Conservation (phyloP, 2,329 filamentous ascomycete species). For the Trichoderma sp. region DNA sequence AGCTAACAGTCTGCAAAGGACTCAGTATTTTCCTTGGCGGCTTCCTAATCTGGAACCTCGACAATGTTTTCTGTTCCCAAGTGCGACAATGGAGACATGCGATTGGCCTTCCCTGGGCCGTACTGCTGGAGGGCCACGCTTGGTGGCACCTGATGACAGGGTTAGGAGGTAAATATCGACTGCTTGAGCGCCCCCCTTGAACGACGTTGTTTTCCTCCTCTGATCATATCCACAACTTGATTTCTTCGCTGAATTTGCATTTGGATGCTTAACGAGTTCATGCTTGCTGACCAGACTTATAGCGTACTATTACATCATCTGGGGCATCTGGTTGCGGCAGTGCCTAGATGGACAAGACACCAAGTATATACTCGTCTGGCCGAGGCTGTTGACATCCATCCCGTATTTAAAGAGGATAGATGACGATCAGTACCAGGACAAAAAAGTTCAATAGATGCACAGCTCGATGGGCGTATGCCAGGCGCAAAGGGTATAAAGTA, state of each 20-base stretch:
- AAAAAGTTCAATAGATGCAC: background rate
- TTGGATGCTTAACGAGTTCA: conserved; percentile 3
- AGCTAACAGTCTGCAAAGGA: conserved; percentile 21
- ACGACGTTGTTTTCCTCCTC: background rate
- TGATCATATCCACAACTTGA: background rate
- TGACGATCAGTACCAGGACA: background rate
- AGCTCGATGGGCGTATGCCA: background rate
- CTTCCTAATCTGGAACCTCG: conserved; percentile 74
- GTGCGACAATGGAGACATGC: conserved; percentile 64
- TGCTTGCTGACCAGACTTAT: conserved; percentile 22
- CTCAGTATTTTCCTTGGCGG: conserved; percentile 70
- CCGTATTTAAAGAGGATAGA: conserved; percentile 41
- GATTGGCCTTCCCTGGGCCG: conserved; percentile 75
- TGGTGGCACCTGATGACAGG: conserved; percentile 80
- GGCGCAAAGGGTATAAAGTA: background rate
- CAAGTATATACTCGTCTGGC: conserved; percentile 70
- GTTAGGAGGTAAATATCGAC: conserved; percentile 32
- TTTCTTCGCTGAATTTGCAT: background rate
- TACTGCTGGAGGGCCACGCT: conserved; percentile 60
- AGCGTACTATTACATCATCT: conserved; percentile 80
- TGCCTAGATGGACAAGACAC: conserved; percentile 72
- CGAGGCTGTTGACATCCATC: conserved; percentile 54
- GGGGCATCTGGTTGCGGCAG: conserved; percentile 78
- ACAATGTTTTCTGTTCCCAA: conserved; percentile 70
- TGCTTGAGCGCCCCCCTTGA: background rate